Conservation (phyloP, 768 basidiomycete species). For the Pholiota conissans region DNA sequence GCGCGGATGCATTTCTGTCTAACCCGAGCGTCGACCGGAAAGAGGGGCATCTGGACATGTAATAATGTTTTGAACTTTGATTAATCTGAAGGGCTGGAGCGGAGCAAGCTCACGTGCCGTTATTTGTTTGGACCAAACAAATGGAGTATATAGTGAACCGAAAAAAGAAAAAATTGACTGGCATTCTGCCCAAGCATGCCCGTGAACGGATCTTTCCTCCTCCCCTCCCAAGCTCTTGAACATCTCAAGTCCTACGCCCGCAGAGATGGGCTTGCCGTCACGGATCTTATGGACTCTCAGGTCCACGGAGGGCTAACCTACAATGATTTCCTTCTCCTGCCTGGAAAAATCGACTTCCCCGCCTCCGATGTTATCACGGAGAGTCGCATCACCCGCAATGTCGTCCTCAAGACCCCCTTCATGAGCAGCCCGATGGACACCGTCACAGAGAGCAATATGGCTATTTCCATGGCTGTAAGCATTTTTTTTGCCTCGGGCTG, state of each 20-base stretch:
- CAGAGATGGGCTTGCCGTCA: constrained; percentile 80
- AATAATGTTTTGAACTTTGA: not conserved
- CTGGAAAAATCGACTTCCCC: constrained; percentile 94
- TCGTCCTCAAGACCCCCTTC: constrained; percentile 92
- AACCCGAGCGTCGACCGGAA: not conserved
- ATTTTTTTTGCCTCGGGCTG: constrained; percentile 13
- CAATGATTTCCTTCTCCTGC: constrained; percentile 93
- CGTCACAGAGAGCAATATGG: constrained; percentile 94
- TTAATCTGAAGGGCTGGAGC: not conserved
- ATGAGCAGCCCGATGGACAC: constrained; percentile 99
- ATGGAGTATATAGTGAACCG: constrained; percentile 17
- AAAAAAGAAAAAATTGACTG: constrained; percentile 23
- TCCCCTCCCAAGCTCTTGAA: constrained; percentile 71
- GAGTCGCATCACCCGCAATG: constrained; percentile 86
- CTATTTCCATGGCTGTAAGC: constrained; percentile 87
- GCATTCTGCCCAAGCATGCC: constrained; percentile 30
- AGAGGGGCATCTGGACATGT: too few relatives aligned
- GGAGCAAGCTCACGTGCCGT: constrained; percentile 7
- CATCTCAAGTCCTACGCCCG: constrained; percentile 70
- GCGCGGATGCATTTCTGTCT: constrained; percentile 21
- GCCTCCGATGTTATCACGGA: constrained; percentile 80
- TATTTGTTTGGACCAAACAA: constrained; percentile 22
- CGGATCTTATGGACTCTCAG: constrained; percentile 85
- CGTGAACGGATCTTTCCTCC: constrained; percentile 43
- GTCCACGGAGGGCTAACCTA: constrained; percentile 93